Base-by-base conservation (phyloP, 1,284 basidiomycete species). In the Laetiporus sulphureus region DNA sequence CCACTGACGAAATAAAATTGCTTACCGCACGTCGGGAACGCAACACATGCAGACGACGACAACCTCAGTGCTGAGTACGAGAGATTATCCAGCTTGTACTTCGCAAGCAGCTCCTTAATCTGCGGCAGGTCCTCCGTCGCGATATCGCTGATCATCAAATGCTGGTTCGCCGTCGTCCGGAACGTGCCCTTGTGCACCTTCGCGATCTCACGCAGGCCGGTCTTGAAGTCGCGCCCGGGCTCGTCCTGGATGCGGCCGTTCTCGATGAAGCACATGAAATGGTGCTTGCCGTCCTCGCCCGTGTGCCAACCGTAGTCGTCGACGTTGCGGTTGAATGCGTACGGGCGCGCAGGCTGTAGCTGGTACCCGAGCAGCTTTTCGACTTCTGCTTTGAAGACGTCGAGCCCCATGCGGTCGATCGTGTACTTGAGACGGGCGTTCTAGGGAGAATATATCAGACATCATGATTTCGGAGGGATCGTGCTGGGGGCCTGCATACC, bases 381-480 rank as follows among this genome's bases (percentile, higher is more conserved):
- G 30, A 98, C 91, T 57, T 94, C 92, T 21, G 72, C 77, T 63
- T 87, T 91, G 78, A 97, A 97, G 40, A 64, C 71, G 43, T 83
- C 79, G 13, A 95, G 68, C 29, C 91, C 91, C 80, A 97, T 90
- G 44, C 91, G 83, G 67, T 99, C 95, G 58, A 99, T 81, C 16
- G 95, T 99, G 69, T 99, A 98, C 69, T 97, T 97, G 49, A 98
- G 73, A 47, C 92, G 83, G 46, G 92, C 92, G 56, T 94, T 95
- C 83, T 80, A 46, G n/a, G n/a, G n/a, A n/a, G n/a, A n/a, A n/a
- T n/a, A n/a, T n/a, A 25, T 42, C 46, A 36, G 32, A 20, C 5
- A 21, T 23, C 15, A 32, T 18, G 34, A 29, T 25, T 34, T 19
- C 7, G 19, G 24, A 16, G n/a, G 27, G 7, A 38, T 11, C 13